Evolutionary conservation across 148 eudicot species (phyloP).

Genomic region (Arctostaphylos glauca): DNA sequence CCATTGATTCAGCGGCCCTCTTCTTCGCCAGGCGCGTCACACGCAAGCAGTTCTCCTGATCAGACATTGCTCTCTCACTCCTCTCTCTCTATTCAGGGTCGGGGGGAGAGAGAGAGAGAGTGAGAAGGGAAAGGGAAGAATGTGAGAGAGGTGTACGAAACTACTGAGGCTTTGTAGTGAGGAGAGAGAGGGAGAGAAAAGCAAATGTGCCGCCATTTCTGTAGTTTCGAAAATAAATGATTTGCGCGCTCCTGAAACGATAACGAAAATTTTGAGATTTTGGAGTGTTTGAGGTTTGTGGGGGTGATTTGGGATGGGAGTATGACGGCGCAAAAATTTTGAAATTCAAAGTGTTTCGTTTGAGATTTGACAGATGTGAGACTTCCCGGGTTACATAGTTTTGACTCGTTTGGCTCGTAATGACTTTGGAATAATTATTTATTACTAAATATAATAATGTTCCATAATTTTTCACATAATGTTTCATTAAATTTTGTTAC

Average conservation of each 20-base stretch:
- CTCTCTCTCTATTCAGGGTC: background rate
- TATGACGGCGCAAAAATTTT: background rate
- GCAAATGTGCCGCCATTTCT: slow-evolving; percentile 12
- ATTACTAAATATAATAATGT: too few relatives aligned
- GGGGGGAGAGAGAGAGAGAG: background rate
- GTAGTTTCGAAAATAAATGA: background rate
- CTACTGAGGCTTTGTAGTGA: slow-evolving; percentile 7
- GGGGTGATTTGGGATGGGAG: background rate
- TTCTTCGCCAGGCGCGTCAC: slow-evolving; percentile 68
- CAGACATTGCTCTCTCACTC: slow-evolving; percentile 40
- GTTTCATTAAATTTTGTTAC: too few relatives aligned
- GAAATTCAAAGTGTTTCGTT: background rate
- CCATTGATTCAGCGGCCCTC: slow-evolving; percentile 40
- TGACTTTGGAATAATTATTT: too few relatives aligned
- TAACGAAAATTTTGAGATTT: background rate
- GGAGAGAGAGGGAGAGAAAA: background rate
- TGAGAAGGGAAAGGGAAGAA: background rate
- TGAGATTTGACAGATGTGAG: background rate
- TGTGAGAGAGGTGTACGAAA: background rate
- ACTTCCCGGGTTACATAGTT: background rate
- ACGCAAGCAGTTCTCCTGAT: slow-evolving; percentile 61
- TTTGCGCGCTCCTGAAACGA: slow-evolving; percentile 6
- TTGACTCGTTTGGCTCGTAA: background rate
- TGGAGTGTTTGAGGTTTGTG: background rate
- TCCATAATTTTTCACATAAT: too few relatives aligned